Conservation (phyloP, 768 basidiomycete species). For the Coprinopsis sp. region DNA sequence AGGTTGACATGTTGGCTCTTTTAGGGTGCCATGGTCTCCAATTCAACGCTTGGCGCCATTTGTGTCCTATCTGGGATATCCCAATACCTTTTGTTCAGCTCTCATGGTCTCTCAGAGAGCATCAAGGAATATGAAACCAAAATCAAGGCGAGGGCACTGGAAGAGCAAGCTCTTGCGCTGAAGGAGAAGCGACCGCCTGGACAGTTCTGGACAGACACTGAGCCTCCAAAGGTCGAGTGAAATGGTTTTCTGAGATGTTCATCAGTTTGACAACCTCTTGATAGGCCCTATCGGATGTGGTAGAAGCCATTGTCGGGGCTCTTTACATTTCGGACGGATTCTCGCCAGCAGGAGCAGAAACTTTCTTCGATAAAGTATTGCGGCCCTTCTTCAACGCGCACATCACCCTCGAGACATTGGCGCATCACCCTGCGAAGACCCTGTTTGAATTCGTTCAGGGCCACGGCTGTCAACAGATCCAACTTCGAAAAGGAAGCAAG, state of each 20-base stretch:
- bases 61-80: constrained; percentile 68
- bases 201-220: constrained; percentile 76
- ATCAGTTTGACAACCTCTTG: constrained; percentile 4
- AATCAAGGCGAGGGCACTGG: constrained; percentile 39
- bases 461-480: constrained; percentile 64
- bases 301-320: constrained; percentile 78
- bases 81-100: constrained; percentile 55
- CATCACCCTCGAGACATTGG: constrained; percentile 65
- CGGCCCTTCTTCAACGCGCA: constrained; percentile 78
- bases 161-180: constrained; percentile 45
- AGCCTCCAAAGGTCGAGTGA: constrained; percentile 66
- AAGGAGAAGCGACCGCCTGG: constrained; percentile 49
- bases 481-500: constrained; percentile 46
- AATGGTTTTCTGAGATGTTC: background rate
- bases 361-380: constrained; percentile 62
- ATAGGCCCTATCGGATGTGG: constrained; percentile 72
- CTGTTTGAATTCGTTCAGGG: constrained; percentile 71
- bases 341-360: constrained; percentile 53
- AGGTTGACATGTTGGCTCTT: constrained; percentile 10
- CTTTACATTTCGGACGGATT: constrained; percentile 75
- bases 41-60: constrained; percentile 69
- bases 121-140: constrained; percentile 51
- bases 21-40: constrained; percentile 84
- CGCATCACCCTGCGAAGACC: constrained; percentile 73
- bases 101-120: constrained; percentile 41